Evolutionary conservation across 2,329 filamentous ascomycete species (phyloP), one percentile per base, ranked within the genome.

Genomic region (Xylaria sp.): DNA sequence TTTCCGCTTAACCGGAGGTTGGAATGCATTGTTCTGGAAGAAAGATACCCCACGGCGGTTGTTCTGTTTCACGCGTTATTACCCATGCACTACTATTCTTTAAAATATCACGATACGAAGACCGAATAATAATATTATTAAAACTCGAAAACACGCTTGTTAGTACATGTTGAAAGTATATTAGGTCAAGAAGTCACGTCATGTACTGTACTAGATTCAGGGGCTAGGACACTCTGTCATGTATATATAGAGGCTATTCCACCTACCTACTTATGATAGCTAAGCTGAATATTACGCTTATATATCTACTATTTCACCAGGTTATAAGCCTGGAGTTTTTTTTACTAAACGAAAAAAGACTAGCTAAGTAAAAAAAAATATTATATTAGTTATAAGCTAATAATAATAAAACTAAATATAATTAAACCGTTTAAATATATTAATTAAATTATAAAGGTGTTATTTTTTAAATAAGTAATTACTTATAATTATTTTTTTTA

Each of bases 41-140:
- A 63, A 70, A 72, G 70, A 72, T 72, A 72, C 70, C 70, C 70
- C 65, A 72, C 70, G 68, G 68, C 70, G 70, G 68, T 65, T 60
- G 55, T 66, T 64, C 35, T 63, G 57, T 66, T 63, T 70, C 67
- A 44, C 42, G 42, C 63, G 62, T 55, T 54, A 58, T 37, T 60
- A 59, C 35, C 59, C 27, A 66, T 27, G n/a, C 48, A 54, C 53
- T 60, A 48, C 64, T 65, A 68, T 63, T 55, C 6, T 35, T 65
- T 63, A 44, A 63, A 23, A 47, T 51, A 60, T 44, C 42, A 57
- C 55, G 57, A 63, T 48, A 60, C 23, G 3, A 67, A 65, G 44
- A 57, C 55, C 25, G 63, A 64, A 68, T 65, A 67, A 64, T 64
- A 69, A 64, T 63, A 71, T 60, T 63, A 60, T 50, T 60, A 18